Evolutionary conservation across 768 basidiomycete genomes (phyloP), one percentile per base, ranked within the genome.

Genomic region (Coprinopsis sp.): DNA sequence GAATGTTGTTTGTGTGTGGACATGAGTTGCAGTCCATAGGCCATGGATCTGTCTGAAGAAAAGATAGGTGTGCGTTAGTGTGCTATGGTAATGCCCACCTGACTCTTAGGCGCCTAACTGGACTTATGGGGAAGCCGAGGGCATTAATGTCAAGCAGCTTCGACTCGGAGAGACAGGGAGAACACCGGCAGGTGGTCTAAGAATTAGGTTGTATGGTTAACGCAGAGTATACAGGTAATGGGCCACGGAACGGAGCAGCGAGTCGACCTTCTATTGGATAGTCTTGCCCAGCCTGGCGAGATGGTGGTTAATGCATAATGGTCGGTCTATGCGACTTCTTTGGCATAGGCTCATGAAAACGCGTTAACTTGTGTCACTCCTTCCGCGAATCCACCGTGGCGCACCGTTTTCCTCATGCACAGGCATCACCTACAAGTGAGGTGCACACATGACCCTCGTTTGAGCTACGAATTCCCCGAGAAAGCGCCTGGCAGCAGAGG

Each of bases 301-400:
- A 64, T 92, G 89, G 63, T 90, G 92, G 65, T 94, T 93, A 70
- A n/a, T n/a, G n/a, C n/a, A n/a, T n/a, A n/a, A 94, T 91, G 27
- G 86, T 81, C 27, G 91, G 78, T 59, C 74, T 76, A 42, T 82
- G 87, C 34, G 65, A 64, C 60, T 83, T 88, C 51, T 79, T 79
- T 39, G 76, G 72, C 59, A 81, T 71, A 10, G 85, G 83, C 89
- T 92, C 8, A 23, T 4, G 41, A 37, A 25, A 38, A 14, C 33
- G 18, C 21, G 43, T 47, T 12, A 53, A 43, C 23, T 42, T 36
- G 16, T 41, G 30, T 50, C 40, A 28, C 25, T 14, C 43, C 19
- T n/a, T 33, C 25, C 39, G 18, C 27, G 4, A 31, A 47, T 22
- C 5, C 11, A 36, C 33, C 36, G 43, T 18, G 44, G 71, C 88